Percentiles rank a stretch among this genome's conserved stretches.
These are phyloP conservation scores for Prunus persica DNA, from an alignment of 306 rosid genomes.

Conservation along the genomic window Prunus_persica_NCBIv2 NC_034015.1:12707001-12707500, in stretches of 20 bases:
- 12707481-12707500: constrained; percentile 29
- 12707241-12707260: background rate
- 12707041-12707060: background rate
- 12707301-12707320: background rate
- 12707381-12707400: background rate
- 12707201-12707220: background rate
- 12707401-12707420: constrained; percentile 27
- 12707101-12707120: constrained; percentile 18
- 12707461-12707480: constrained; percentile 24
- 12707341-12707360: background rate
- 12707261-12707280: constrained; percentile 7
- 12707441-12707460: constrained; percentile 3
- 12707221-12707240: background rate
- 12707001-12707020: background rate
- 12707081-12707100: constrained; percentile 14
- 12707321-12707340: background rate
- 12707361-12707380: constrained; percentile 1
- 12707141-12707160: background rate
- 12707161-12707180: background rate
- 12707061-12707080: no score
- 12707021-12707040: background rate
- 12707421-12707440: constrained; percentile 35
- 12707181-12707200: constrained; percentile 1
- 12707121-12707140: constrained; percentile 9
- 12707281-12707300: background rate